Evolutionary conservation across 2,329 filamentous ascomycete species (phyloP), one percentile per base, ranked within the genome.

Genomic region (Epichloe hybrida): DNA sequence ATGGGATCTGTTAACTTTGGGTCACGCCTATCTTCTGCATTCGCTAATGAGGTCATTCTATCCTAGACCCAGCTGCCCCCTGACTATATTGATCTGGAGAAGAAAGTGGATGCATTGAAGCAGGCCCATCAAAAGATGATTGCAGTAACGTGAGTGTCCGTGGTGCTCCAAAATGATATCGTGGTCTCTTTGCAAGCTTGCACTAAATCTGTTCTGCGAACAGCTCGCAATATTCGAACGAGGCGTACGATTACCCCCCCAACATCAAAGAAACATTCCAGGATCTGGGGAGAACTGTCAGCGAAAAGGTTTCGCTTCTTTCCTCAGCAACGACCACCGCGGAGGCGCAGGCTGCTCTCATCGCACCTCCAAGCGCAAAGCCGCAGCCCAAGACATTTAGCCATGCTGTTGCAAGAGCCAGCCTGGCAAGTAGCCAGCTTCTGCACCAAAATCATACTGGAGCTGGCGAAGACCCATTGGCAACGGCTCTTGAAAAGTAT

Each of bases 201-300:
- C 47, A 17, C 23, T 46, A 46, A 46, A 35, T 39, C 8, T 12
- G 31, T 23, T 42, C 5, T 23, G 31, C 15, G 21, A 46, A 54
- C 65, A 94, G 88, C 61, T 90, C 88, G 57, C 89, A 96, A 76
- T 98, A 95, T 74, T 81, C 86, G 48, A 88, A 93, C 72, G 93
- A 85, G 71, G 72, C 81, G 58, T 85, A 85, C 68, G 93, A 98
- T 72, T 98, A 98, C 72, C 93, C 91, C 93, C 91, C 90, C 63
- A 97, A 98, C 72, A 87, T 97, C 70, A 90, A 90, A 70, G 93
- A 98, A 75, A 95, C 89, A 56, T 95, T 98, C 75, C 86, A 87
- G 68, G 93, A 97, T 65, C 83, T 98, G 54, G 88, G 91, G 62
- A 89, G 89, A 66, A 97, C 90, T 61, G 91, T 98, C 62, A 84